phyloP scores from a whole-genome alignment of 257 asterid species.

The Przewalskia tangutica region DNA sequence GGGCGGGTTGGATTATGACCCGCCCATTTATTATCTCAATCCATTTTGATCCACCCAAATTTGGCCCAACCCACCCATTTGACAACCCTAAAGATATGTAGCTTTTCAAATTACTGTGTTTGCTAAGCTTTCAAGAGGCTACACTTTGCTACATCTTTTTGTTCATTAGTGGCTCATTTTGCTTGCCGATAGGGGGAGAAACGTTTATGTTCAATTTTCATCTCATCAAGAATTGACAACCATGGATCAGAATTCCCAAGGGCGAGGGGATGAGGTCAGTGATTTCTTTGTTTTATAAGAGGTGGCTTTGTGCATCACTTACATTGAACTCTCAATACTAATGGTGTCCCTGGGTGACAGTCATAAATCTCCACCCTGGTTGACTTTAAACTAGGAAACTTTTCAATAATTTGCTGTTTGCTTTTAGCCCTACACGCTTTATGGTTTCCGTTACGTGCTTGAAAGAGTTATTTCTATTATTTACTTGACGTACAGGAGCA shows the following conservation, averaged over 20 bases:
- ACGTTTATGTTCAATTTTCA: conserved; percentile 90
- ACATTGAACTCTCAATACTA: not conserved
- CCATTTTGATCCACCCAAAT: too few species aligned
- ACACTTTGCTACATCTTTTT: not conserved
- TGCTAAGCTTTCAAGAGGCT: not conserved
- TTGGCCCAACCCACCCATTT: too few species aligned
- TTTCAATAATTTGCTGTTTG: not conserved
- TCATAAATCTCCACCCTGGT: not conserved
- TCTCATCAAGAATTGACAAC: conserved; percentile 96
- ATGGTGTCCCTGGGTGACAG: not conserved
- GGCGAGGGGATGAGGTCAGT: conserved; percentile 91
- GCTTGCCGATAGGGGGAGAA: conserved; percentile 65
- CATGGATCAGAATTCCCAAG: conserved; percentile 82
- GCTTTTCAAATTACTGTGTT: not conserved
- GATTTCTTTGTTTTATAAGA: not conserved
- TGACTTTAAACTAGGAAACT: not conserved
- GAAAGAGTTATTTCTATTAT: not conserved
- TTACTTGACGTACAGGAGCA: not conserved
- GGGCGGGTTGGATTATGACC: too few species aligned
- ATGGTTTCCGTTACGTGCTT: not conserved
- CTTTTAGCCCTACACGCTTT: not conserved
- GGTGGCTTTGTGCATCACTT: not conserved
- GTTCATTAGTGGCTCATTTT: conserved; percentile 1
- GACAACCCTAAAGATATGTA: not conserved
- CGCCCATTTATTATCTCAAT: too few species aligned